Evolutionary conservation across 75 land plant genomes (phyloP).

Genomic region (Pinus albicaulis): DNA sequence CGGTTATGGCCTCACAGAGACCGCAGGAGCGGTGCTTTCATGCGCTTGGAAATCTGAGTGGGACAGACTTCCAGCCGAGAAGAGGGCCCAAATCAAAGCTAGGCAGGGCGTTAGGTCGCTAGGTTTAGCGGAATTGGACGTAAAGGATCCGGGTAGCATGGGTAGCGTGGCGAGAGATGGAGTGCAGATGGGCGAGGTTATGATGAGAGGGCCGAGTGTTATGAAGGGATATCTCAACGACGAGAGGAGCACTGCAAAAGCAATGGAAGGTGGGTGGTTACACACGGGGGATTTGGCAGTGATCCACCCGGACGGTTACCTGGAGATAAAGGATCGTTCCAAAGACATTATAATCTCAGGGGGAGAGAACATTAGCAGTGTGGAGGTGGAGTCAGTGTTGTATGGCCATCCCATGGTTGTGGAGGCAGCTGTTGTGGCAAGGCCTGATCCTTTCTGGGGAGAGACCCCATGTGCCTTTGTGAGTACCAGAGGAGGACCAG

Average conservation of each 20-base stretch:
- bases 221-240: too few species aligned
- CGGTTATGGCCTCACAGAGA: too few species aligned
- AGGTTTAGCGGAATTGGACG: conserved; percentile 32
- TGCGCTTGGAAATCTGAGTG: conserved; percentile 80
- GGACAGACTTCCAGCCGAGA: conserved; percentile 38
- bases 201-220: too few species aligned
- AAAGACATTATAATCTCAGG: too few species aligned
- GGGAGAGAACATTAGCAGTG: too few species aligned
- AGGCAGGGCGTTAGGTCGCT: conserved; percentile 33
- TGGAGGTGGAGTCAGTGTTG: conserved; percentile 14
- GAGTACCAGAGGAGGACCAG: conserved; percentile 10
- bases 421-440: conserved; percentile 87
- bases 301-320: too few species aligned
- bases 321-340: too few species aligned
- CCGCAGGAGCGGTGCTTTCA: conserved; percentile 17
- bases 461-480: conserved; percentile 91
- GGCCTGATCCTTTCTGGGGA: conserved; percentile 12
- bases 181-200: too few species aligned
- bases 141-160: too few species aligned
- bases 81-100: too few species aligned
- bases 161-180: too few species aligned
- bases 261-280: conserved; percentile 69
- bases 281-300: conserved; percentile 82
- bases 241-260: conserved; percentile 11
- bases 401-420: conserved; percentile 57